A percentile compares a stretch with the other conserved stretches of the same genome.
Conservation (phyloP, 2,329 filamentous ascomycete species). For the Calcarisporium arbuscula region DNA sequence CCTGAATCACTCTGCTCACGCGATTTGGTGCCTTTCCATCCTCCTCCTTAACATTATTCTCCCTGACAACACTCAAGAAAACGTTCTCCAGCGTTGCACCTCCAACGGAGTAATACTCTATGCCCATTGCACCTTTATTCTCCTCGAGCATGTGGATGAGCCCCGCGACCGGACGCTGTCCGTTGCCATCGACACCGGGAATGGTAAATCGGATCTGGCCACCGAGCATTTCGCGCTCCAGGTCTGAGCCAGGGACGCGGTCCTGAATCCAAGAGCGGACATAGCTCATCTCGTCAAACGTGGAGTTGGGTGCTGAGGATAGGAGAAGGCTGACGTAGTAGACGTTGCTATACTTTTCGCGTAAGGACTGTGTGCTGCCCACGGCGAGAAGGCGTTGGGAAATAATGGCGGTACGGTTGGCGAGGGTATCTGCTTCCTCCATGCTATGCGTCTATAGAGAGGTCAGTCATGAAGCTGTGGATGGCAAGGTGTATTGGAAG, state of each 20-base stretch:
- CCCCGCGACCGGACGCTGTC: conserved; percentile 16
- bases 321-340: conserved; percentile 60
- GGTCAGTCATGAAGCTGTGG: background rate
- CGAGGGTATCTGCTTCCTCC: conserved; percentile 84
- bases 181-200: conserved; percentile 7
- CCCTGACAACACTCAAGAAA: conserved; percentile 60
- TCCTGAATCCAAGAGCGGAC: conserved; percentile 49
- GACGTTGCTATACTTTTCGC: conserved; percentile 52
- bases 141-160: conserved; percentile 45
- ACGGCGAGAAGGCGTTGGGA: conserved; percentile 46
- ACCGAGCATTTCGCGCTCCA: conserved; percentile 54
- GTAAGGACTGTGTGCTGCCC: conserved; percentile 51
- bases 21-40: too few species aligned
- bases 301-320: conserved; percentile 49
- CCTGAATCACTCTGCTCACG: too few species aligned
- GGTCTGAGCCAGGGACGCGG: conserved; percentile 44
- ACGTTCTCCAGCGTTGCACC: conserved; percentile 65
- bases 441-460: conserved; percentile 66
- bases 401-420: conserved; percentile 52
- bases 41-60: conserved; percentile 38
- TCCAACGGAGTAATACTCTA: conserved; percentile 61
- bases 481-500: background rate
- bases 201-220: conserved; percentile 46
- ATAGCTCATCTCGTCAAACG: conserved; percentile 45
- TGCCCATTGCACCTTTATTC: conserved; percentile 47